Conservation (phyloP, 2,329 filamentous ascomycete species). For the Eurotiales sp. region DNA sequence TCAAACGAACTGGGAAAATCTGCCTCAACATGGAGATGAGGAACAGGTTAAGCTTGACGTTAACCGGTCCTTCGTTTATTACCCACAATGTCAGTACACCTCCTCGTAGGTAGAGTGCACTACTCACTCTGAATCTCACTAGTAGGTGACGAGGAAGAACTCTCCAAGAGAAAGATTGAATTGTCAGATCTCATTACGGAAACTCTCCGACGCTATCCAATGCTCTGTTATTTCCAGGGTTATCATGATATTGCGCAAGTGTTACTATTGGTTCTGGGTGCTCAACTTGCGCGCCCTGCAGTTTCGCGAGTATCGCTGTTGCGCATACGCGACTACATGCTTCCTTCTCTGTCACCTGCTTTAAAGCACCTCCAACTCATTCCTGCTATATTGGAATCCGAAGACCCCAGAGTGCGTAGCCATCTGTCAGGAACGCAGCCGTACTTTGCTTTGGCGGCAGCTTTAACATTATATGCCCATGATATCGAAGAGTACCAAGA, state of each 20-base stretch:
- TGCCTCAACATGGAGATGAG: constrained; percentile 79
- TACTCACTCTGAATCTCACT: not conserved
- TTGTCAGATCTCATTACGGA: constrained; percentile 76
- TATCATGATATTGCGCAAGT: constrained; percentile 99
- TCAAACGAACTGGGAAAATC: constrained; percentile 51
- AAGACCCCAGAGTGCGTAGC: constrained; percentile 66
- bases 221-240: constrained; percentile 94
- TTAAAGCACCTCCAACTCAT: constrained; percentile 82
- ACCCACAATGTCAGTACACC: constrained; percentile 66
- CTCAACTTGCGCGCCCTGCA: constrained; percentile 56
- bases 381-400: constrained; percentile 70
- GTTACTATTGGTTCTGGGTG: constrained; percentile 76
- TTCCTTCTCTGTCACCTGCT: constrained; percentile 77
- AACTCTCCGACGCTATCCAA: constrained; percentile 74
- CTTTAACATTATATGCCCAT: constrained; percentile 93
- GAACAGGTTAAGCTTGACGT: constrained; percentile 90
- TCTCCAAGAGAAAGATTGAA: constrained; percentile 67
- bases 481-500: constrained; percentile 87
- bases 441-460: constrained; percentile 90
- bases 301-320: constrained; percentile 81
- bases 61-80: constrained; percentile 94
- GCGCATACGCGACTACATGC: constrained; percentile 95
- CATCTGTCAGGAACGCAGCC: constrained; percentile 79
- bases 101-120: not conserved
- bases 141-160: constrained; percentile 65